phyloP scores from a whole-genome alignment of 2,329 filamentous ascomycete species.

The Orbilia blumenaviensis region DNA sequence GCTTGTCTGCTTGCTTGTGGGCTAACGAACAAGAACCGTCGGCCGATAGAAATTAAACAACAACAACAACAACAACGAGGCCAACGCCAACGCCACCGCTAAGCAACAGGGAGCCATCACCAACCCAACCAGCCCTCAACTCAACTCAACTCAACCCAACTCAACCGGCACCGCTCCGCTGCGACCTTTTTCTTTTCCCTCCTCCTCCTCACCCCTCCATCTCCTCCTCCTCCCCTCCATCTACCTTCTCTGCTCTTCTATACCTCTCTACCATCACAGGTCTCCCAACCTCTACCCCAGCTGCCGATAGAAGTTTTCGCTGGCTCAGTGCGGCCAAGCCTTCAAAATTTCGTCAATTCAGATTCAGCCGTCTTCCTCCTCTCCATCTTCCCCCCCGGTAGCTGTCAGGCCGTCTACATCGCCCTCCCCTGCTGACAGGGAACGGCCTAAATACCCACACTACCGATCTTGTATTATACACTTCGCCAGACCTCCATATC shows the following conservation, averaged over 20 bases:
- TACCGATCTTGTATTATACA: constrained; percentile 53
- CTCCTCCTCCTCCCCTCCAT: background rate
- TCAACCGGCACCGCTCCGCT: background rate
- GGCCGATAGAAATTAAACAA: background rate
- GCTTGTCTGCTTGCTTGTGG: too few species aligned
- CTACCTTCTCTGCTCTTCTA: too few species aligned
- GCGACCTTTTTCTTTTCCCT: too few species aligned
- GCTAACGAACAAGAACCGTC: background rate
- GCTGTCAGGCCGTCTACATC: constrained; percentile 23
- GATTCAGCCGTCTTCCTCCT: constrained; percentile 24
- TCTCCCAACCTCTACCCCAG: too few species aligned
- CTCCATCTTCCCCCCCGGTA: constrained; percentile 26
- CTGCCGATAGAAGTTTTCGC: constrained; percentile 11
- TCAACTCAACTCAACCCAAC: background rate
- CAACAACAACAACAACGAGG: background rate
- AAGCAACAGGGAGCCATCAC: background rate
- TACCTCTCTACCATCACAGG: too few species aligned
- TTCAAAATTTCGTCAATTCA: constrained; percentile 54
- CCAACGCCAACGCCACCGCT: background rate
- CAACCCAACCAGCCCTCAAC: constrained; percentile 11
- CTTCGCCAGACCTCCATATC: constrained; percentile 26
- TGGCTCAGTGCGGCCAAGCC: constrained; percentile 38
- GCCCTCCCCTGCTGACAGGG: constrained; percentile 38
- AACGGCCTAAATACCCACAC: constrained; percentile 48
- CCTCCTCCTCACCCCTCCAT: background rate